phyloP scores from a whole-genome alignment of 139 green algal genomes.

The Coelastrella sp. region DNA sequence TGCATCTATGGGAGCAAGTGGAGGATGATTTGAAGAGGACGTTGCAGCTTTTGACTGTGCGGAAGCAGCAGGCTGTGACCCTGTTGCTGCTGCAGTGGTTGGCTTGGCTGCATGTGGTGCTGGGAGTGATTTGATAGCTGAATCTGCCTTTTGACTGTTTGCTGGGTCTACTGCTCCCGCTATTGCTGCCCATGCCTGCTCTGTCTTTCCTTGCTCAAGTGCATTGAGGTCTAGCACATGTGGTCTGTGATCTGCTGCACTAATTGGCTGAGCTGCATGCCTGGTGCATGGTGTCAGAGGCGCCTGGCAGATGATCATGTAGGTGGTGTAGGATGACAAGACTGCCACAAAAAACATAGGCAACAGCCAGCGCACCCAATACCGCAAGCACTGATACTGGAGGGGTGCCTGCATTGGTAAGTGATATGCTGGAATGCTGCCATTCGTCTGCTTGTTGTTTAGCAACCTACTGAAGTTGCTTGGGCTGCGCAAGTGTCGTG shows the following conservation, averaged over 20 bases:
- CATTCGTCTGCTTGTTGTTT: background rate
- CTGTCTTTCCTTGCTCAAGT: background rate
- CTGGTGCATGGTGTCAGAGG: background rate
- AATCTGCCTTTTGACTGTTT: background rate
- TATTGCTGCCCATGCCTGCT: background rate
- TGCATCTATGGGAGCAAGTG: background rate
- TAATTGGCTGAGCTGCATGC: background rate
- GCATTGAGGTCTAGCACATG: slow-evolving; percentile 3
- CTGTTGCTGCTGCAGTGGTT: background rate
- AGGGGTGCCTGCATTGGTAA: background rate
- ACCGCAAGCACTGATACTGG: slow-evolving; percentile 6
- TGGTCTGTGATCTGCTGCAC: background rate
- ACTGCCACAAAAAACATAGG: slow-evolving; percentile 26
- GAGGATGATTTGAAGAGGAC: background rate
- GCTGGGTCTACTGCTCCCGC: slow-evolving; percentile 17
- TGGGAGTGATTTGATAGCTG: background rate
- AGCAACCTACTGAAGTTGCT: background rate
- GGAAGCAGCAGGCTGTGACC: background rate
- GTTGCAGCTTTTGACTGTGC: background rate
- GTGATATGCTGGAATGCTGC: slow-evolving; percentile 17
- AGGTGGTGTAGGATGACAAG: slow-evolving; percentile 33
- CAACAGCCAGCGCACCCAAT: background rate
- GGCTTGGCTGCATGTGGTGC: slow-evolving; percentile 2
- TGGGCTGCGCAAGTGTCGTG: slow-evolving; percentile 12
- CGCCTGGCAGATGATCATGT: background rate